phyloP scores from a whole-genome alignment of 176 grass and related monocot species.

The Raddia distichophylla region DNA sequence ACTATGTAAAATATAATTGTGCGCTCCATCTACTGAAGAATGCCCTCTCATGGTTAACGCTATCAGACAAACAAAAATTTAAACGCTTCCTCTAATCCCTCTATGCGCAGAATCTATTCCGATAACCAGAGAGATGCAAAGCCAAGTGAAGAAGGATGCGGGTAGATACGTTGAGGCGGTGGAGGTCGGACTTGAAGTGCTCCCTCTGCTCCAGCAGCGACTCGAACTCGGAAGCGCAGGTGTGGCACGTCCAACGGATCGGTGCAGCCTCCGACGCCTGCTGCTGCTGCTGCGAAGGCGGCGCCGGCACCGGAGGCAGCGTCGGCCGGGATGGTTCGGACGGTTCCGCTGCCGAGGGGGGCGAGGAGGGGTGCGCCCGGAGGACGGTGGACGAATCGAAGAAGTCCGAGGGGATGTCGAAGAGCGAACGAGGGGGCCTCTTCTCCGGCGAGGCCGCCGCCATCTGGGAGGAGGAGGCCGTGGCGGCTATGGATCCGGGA shows the following conservation, averaged over 20 bases:
- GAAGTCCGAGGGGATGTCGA: conserved; percentile 69
- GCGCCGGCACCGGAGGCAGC: not conserved
- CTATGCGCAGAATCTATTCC: not conserved
- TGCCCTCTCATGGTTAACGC: not conserved
- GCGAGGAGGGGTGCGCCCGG: conserved; percentile 42
- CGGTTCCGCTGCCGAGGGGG: conserved; percentile 34
- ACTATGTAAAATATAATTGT: not conserved
- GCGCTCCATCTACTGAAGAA: conserved; percentile 9
- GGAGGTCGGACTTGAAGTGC: conserved; percentile 97
- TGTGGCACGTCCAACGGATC: conserved; percentile 88
- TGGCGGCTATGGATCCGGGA: conserved; percentile 18
- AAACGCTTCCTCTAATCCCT: not conserved
- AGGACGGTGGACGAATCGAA: conserved; percentile 64
- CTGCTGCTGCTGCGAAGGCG: conserved; percentile 35
- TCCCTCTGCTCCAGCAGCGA: conserved; percentile 87
- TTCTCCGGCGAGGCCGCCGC: conserved; percentile 57
- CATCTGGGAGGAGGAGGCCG: conserved; percentile 40
- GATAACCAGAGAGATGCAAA: conserved; percentile 2
- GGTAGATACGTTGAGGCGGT: conserved; percentile 79
- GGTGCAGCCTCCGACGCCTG: conserved; percentile 22
- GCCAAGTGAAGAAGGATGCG: not conserved
- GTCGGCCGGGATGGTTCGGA: conserved; percentile 30
- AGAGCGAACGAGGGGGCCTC: conserved; percentile 72
- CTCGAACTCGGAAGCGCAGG: conserved; percentile 78
- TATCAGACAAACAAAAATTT: not conserved